Evolutionary conservation across 2,329 filamentous ascomycete genomes (phyloP).

Genomic region (Pyrenophora seminiperda): DNA sequence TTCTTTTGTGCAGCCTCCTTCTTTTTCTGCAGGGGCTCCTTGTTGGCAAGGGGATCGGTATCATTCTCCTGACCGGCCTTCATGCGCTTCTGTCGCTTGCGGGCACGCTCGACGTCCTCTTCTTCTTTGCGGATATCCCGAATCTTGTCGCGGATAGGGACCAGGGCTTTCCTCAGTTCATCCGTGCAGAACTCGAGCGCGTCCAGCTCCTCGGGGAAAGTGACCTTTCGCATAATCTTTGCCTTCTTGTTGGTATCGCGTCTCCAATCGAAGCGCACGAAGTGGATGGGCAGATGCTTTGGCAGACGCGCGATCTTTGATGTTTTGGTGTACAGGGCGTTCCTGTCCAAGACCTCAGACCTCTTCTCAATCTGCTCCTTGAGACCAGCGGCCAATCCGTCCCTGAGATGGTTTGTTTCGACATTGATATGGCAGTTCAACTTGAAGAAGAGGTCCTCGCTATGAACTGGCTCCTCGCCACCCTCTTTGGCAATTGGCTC

Average conservation of each 20-base stretch:
- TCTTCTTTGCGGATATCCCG: conserved; percentile 94
- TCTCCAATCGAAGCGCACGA: conserved; percentile 98
- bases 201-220: conserved; percentile 91
- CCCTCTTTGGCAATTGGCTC: conserved; percentile 75
- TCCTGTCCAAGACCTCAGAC: conserved; percentile 75
- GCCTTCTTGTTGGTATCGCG: conserved; percentile 95
- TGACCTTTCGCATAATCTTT: conserved; percentile 99
- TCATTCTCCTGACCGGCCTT: conserved; percentile 61
- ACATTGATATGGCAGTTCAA: conserved; percentile 93
- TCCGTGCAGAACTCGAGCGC: conserved; percentile 95
- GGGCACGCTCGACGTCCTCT: conserved; percentile 86
- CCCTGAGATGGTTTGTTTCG: conserved; percentile 85
- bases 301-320: conserved; percentile 89
- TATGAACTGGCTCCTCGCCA: conserved; percentile 71
- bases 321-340: conserved; percentile 85
- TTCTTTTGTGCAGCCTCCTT: conserved; percentile 53
- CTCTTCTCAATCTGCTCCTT: conserved; percentile 90
- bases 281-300: conserved; percentile 95
- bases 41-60: conserved; percentile 50
- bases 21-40: conserved; percentile 57
- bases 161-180: conserved; percentile 76
- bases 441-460: conserved; percentile 82
- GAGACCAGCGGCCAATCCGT: conserved; percentile 82
- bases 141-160: conserved; percentile 95
- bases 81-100: conserved; percentile 85